These are phyloP conservation scores for Diutina sp. DNA, from an alignment of 1,139 yeast genomes.

Conservation along the genomic window DNA sequence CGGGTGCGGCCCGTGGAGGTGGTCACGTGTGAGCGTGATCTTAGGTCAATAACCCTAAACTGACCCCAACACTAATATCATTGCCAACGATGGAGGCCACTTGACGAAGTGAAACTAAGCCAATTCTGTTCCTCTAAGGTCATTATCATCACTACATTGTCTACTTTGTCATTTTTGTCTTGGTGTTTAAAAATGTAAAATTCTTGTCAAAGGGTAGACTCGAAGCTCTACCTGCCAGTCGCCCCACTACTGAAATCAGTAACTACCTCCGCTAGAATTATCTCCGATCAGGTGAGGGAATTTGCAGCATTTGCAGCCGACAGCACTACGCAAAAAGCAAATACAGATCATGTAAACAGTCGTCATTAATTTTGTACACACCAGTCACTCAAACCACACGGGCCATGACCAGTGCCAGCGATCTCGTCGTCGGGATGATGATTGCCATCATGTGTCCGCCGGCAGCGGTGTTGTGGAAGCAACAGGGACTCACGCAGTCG, in stretches of 20 bases:
- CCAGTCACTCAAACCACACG: not conserved
- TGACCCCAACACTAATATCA: no score
- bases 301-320: no score
- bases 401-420: not conserved
- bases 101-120: no score
- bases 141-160: no score
- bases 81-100: no score
- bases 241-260: no score
- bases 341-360: no score
- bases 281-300: no score
- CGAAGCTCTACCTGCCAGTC: not conserved
- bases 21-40: not conserved
- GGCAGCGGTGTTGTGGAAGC: constrained; percentile 52
- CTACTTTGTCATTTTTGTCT: no score
- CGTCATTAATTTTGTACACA: not conserved
- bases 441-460: constrained; percentile 56
- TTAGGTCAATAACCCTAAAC: not conserved
- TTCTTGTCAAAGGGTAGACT: not conserved
- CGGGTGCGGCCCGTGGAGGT: not conserved
- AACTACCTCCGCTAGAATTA: no score
- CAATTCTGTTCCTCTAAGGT: no score
- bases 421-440: constrained; percentile 23
- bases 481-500: constrained; percentile 44
- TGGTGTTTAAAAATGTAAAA: not conserved
- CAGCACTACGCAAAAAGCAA: no score